Percentiles rank a stretch among this genome's conserved stretches.
phyloP scores from a whole-genome alignment of 192 early-diverging fungal genomes.

The Cladochytrium replicatum region DNA sequence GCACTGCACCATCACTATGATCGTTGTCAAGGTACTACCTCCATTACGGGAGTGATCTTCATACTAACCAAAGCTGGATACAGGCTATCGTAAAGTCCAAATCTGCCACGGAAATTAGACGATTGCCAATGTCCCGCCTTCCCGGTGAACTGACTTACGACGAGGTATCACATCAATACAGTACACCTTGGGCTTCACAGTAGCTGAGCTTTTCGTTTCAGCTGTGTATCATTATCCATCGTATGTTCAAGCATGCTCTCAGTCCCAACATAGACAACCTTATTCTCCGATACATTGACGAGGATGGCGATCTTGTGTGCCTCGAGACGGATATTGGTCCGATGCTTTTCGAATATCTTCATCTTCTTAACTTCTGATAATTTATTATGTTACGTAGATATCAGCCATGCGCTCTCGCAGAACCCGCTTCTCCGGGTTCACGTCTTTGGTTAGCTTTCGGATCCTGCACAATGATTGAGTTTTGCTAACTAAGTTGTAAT shows the following conservation, averaged over 20 bases:
- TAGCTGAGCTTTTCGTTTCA: not conserved
- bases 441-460: no score
- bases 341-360: no score
- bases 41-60: no score
- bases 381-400: no score
- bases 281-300: not conserved
- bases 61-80: no score
- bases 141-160: not conserved
- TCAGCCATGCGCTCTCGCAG: no score
- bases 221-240: not conserved
- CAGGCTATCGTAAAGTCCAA: not conserved
- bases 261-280: not conserved
- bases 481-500: no score
- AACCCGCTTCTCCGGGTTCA: no score
- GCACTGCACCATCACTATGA: no score
- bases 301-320: not conserved
- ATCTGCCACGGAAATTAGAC: not conserved
- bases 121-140: not conserved
- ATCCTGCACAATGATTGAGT: no score
- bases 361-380: no score
- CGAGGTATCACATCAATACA: not conserved
- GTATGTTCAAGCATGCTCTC: not conserved
- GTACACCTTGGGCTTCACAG: not conserved
- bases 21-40: no score
- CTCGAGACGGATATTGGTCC: not conserved